Evolutionary conservation across 441 rosid species (phyloP).

Genomic region (Geranium incanum): DNA sequence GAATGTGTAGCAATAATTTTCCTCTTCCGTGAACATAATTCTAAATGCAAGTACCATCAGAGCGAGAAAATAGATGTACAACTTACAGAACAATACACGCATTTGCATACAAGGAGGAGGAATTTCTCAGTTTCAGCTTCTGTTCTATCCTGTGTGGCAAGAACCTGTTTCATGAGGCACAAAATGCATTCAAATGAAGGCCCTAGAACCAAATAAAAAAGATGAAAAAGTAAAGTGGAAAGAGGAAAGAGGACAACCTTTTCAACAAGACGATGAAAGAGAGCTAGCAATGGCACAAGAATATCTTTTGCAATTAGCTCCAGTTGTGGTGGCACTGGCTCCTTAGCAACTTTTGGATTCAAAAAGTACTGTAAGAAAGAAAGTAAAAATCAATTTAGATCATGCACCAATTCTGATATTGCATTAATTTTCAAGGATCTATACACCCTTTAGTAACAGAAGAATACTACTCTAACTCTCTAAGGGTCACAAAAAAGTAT

Average conservation of each 20-base stretch:
- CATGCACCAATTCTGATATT: not conserved
- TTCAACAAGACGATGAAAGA: slow-evolving; percentile 46
- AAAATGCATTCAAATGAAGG: slow-evolving; percentile 21
- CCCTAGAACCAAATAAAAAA: slow-evolving; percentile 10
- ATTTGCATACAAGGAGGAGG: slow-evolving; percentile 62
- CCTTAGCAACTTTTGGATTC: slow-evolving; percentile 69
- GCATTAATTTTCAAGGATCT: slow-evolving; percentile 6
- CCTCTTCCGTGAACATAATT: not conserved
- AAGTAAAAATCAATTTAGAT: not conserved
- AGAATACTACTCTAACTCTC: not conserved
- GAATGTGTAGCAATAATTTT: not conserved
- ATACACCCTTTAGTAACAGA: not conserved
- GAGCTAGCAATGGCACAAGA: slow-evolving; percentile 51
- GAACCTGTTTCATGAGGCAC: slow-evolving; percentile 42
- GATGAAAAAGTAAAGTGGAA: slow-evolving; percentile 10
- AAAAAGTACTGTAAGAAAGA: slow-evolving; percentile 56
- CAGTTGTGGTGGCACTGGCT: slow-evolving; percentile 74
- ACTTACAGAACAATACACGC: slow-evolving; percentile 73
- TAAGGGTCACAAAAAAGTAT: slow-evolving; percentile 1
- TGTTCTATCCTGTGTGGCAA: slow-evolving; percentile 26
- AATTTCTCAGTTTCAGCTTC: slow-evolving; percentile 51
- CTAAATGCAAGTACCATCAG: slow-evolving; percentile 8
- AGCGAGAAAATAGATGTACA: slow-evolving; percentile 17
- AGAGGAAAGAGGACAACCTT: slow-evolving; percentile 41
- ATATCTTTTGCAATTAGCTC: slow-evolving; percentile 59